Percentiles rank a stretch among this genome's conserved stretches.
These are phyloP conservation scores for Fusarium anguioides DNA, from an alignment of 2,329 filamentous ascomycete species.

Conservation along the genomic window DNA sequence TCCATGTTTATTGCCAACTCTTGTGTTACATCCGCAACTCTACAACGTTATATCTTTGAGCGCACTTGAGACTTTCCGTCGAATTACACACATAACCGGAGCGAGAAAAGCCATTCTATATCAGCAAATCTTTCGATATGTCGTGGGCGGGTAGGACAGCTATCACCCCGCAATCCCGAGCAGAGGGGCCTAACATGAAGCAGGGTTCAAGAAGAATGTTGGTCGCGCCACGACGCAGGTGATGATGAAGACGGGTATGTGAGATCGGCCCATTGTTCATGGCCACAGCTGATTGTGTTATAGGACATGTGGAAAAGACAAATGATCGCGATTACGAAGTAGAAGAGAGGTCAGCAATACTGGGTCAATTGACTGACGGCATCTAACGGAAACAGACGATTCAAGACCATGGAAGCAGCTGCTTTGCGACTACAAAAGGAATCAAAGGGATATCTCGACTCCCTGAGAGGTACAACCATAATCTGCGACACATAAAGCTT, in stretches of 20 bases:
- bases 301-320: constrained; percentile 96
- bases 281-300: constrained; percentile 19
- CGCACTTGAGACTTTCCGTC: constrained; percentile 20
- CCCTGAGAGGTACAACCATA: constrained; percentile 75
- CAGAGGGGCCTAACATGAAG: constrained; percentile 47
- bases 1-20: constrained; percentile 41
- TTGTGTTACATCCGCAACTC: constrained; percentile 29
- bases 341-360: constrained; percentile 77
- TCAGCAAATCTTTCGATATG: constrained; percentile 59
- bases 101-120: constrained; percentile 6
- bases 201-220: constrained; percentile 84
- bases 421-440: constrained; percentile 94
- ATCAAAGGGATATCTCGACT: constrained; percentile 97
- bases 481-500: neutral
- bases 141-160: constrained; percentile 73
- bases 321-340: constrained; percentile 99
- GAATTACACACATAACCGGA: constrained; percentile 15
- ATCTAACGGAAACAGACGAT: constrained; percentile 71
- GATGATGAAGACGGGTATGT: constrained; percentile 97
- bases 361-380: neutral
- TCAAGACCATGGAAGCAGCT: constrained; percentile 96
- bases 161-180: constrained; percentile 43
- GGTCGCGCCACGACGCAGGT: constrained; percentile 99
- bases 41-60: constrained; percentile 31
- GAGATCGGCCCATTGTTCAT: neutral